Percentiles rank a stretch among this genome's conserved stretches.
Conservation (phyloP, 1,139 yeast genomes). For the Lodderomyces margitis region DNA sequence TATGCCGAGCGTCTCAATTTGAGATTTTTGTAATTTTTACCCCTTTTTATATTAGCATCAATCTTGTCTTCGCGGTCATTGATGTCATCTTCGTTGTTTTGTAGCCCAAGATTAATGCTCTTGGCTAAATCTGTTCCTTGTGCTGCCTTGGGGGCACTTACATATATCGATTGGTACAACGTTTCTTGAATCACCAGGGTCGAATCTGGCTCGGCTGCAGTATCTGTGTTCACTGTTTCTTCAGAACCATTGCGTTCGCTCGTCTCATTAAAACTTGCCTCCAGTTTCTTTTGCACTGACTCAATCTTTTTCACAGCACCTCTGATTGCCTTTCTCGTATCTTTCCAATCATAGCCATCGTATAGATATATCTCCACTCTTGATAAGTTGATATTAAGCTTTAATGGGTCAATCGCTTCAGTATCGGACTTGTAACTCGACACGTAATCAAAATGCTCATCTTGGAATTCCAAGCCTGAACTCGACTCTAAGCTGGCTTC, state of each 20-base stretch:
- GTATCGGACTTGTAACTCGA: slow-evolving; percentile 6
- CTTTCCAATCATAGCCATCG: slow-evolving; percentile 94
- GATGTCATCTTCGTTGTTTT: slow-evolving; percentile 22
- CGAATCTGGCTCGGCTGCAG: slow-evolving; percentile 20
- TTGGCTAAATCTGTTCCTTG: slow-evolving; percentile 48
- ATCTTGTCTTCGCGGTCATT: slow-evolving; percentile 13
- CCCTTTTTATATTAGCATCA: slow-evolving; percentile 21
- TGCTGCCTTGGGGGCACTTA: slow-evolving; percentile 55
- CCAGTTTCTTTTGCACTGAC: slow-evolving; percentile 21
- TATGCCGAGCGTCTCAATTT: slow-evolving; percentile 61
- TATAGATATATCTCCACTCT: slow-evolving; percentile 54
- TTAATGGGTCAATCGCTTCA: slow-evolving; percentile 25
- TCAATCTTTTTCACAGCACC: slow-evolving; percentile 65
- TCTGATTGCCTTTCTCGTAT: slow-evolving; percentile 65
- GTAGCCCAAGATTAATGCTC: slow-evolving; percentile 49
- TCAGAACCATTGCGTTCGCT: background rate
- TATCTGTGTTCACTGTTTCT: slow-evolving; percentile 7
- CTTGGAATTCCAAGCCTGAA: slow-evolving; percentile 12
- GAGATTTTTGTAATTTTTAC: slow-evolving; percentile 40
- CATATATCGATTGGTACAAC: slow-evolving; percentile 70
- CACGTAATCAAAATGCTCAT: slow-evolving; percentile 13
- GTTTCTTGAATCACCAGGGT: slow-evolving; percentile 53
- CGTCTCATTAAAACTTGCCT: background rate
- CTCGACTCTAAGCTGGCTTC: slow-evolving; percentile 11
- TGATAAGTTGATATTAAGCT: slow-evolving; percentile 33